These are phyloP conservation scores for Chaetomiaceae sp. DNA, from an alignment of 2,329 filamentous ascomycete species.

Conservation along the genomic window DNA sequence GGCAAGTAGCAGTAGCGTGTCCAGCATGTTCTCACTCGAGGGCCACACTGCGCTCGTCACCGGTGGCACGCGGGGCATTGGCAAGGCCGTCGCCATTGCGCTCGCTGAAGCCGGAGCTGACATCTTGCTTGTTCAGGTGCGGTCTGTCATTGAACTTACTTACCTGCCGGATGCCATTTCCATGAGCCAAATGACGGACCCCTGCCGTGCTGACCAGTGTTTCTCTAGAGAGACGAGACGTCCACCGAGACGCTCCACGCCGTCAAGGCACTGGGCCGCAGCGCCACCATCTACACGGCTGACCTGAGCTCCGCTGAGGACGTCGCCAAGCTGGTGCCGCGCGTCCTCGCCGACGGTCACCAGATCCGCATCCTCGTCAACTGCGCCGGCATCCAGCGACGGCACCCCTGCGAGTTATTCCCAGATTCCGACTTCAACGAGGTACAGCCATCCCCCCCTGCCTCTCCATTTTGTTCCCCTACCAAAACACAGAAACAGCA, in stretches of 20 bases:
- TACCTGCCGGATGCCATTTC: too few relatives aligned
- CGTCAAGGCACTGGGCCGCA: conserved; percentile 60
- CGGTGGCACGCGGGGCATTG: conserved; percentile 53
- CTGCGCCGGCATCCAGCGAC: conserved; percentile 78
- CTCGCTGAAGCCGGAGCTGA: conserved; percentile 55
- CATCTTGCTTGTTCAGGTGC: conserved; percentile 48
- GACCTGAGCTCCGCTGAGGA: conserved; percentile 59
- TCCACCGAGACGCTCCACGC: conserved; percentile 50
- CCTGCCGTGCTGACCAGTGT: not conserved
- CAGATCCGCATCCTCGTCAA: conserved; percentile 74
- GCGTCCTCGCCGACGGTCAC: conserved; percentile 55
- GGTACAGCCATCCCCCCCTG: conserved; percentile 29
- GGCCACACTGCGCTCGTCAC: conserved; percentile 53
- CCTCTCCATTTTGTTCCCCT: not conserved
- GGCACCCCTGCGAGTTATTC: conserved; percentile 70
- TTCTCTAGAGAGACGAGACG: conserved; percentile 29
- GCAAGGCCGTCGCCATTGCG: conserved; percentile 49
- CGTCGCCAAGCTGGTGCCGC: conserved; percentile 55
- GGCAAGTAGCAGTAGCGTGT: conserved; percentile 2
- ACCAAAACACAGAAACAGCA: not conserved
- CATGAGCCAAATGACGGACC: too few relatives aligned
- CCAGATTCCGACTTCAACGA: conserved; percentile 71
- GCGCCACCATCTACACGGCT: conserved; percentile 60
- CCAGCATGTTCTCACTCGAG: conserved; percentile 46
- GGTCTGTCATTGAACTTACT: too few relatives aligned